A percentile compares a stretch with the other conserved stretches of the same genome.
These are phyloP conservation scores for Chlorella sp. DNA, from an alignment of 139 green algal species.

Conservation along the genomic window DNA sequence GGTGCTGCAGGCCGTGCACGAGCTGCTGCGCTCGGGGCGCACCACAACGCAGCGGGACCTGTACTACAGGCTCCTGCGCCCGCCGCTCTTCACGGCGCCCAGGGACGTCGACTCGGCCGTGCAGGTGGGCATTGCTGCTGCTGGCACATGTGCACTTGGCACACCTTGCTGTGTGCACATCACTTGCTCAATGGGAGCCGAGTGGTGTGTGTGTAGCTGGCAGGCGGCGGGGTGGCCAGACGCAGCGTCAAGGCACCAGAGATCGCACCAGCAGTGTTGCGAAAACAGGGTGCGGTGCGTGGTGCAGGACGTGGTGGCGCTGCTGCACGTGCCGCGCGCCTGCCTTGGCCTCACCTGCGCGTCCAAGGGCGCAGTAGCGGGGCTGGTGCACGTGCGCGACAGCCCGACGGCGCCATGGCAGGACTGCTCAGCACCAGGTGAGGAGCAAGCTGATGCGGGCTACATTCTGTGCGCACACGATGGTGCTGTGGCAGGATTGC, in stretches of 20 bases:
- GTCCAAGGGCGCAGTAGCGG: not conserved
- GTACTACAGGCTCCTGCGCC: constrained; percentile 54
- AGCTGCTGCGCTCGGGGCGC: constrained; percentile 33
- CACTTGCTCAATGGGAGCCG: too few relatives aligned
- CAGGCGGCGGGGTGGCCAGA: too few relatives aligned
- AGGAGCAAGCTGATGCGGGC: too few relatives aligned
- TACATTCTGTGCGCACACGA: too few relatives aligned
- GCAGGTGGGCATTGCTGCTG: too few relatives aligned
- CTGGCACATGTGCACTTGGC: too few relatives aligned
- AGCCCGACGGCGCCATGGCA: constrained; percentile 1
- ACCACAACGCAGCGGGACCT: constrained; percentile 58
- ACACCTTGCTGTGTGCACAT: too few relatives aligned
- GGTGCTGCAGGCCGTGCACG: constrained; percentile 45
- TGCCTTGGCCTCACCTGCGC: constrained; percentile 34
- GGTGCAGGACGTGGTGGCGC: constrained; percentile 40
- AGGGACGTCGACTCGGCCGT: constrained; percentile 47
- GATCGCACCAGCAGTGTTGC: too few relatives aligned
- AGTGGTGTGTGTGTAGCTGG: too few relatives aligned
- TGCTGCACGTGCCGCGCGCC: constrained; percentile 52
- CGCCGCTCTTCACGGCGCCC: constrained; percentile 27
- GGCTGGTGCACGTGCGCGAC: constrained; percentile 1
- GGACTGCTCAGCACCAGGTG: not conserved
- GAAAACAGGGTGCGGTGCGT: too few relatives aligned
- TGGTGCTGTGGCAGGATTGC: too few relatives aligned
- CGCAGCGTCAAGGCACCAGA: too few relatives aligned